phyloP scores from a whole-genome alignment of 306 rosid genomes.

The Lathyrus oleraceus region DNA sequence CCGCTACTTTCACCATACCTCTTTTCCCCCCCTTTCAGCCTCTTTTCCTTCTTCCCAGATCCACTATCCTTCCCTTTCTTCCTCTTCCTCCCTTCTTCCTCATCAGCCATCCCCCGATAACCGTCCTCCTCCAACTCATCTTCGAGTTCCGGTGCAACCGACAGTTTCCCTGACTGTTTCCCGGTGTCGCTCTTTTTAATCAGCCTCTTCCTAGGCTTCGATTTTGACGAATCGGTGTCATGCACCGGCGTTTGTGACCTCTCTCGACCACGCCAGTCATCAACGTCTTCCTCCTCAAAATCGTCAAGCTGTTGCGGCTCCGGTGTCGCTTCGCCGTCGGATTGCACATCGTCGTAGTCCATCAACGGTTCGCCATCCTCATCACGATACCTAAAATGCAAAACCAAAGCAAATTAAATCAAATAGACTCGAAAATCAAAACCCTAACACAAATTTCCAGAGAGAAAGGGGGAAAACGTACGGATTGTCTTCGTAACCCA shows the following conservation, averaged over 20 bases:
- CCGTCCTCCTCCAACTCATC: constrained; percentile 55
- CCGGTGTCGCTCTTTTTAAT: constrained; percentile 64
- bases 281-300: constrained; percentile 48
- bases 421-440: constrained; percentile 20
- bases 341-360: constrained; percentile 74
- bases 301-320: constrained; percentile 64
- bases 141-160: constrained; percentile 48
- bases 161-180: constrained; percentile 36
- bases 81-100: constrained; percentile 51
- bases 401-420: not conserved
- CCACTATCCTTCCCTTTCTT: constrained; percentile 49
- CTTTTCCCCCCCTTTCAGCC: constrained; percentile 74
- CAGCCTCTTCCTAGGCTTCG: constrained; percentile 87
- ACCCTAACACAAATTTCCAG: constrained; percentile 31
- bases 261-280: constrained; percentile 56
- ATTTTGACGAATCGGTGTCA: constrained; percentile 53
- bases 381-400: constrained; percentile 68
- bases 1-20: constrained; percentile 46
- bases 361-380: constrained; percentile 96
- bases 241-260: constrained; percentile 83
- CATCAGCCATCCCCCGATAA: constrained; percentile 45
- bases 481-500: constrained; percentile 89
- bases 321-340: constrained; percentile 75
- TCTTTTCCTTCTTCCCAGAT: constrained; percentile 73
- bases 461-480: constrained; percentile 31